Evolutionary conservation across 768 basidiomycete species (phyloP).

Genomic region (Collybia nuda): DNA sequence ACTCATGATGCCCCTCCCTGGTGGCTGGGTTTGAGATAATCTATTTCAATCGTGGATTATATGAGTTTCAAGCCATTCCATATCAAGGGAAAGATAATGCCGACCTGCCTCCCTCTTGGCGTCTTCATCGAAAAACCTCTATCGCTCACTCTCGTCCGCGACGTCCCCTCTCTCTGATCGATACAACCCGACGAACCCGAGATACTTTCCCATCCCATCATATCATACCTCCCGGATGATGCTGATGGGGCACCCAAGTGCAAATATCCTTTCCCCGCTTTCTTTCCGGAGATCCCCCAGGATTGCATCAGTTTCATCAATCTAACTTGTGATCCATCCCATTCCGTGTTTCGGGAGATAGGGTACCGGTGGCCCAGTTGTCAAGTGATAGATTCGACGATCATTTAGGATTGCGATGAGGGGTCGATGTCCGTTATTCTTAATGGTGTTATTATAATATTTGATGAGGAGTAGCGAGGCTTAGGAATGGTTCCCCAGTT

Average conservation of each 20-base stretch:
- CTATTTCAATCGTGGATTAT: slow-evolving; percentile 28
- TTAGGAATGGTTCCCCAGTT: slow-evolving; percentile 51
- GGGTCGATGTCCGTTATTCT: slow-evolving; percentile 38
- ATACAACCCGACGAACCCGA: slow-evolving; percentile 33
- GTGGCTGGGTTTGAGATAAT: slow-evolving; percentile 58
- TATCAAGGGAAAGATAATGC: slow-evolving; percentile 7
- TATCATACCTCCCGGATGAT: slow-evolving; percentile 41
- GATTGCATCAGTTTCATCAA: slow-evolving; percentile 20
- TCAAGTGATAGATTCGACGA: slow-evolving; percentile 31
- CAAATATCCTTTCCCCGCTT: not conserved
- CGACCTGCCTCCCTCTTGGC: slow-evolving; percentile 33
- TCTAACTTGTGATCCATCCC: slow-evolving; percentile 13
- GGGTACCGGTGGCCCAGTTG: slow-evolving; percentile 39
- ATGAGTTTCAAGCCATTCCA: not conserved
- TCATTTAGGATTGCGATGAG: slow-evolving; percentile 36
- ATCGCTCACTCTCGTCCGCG: slow-evolving; percentile 25
- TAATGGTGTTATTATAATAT: slow-evolving; percentile 52
- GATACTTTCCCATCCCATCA: slow-evolving; percentile 17
- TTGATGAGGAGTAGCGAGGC: slow-evolving; percentile 42
- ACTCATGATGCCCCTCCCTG: slow-evolving; percentile 14
- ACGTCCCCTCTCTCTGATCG: slow-evolving; percentile 25
- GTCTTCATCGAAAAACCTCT: slow-evolving; percentile 34
- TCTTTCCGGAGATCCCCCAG: slow-evolving; percentile 17
- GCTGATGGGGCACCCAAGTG: slow-evolving; percentile 36
- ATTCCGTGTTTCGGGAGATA: slow-evolving; percentile 30